Evolutionary conservation across 495 filamentous ascomycete genomes (phyloP), one percentile per base, ranked within the genome.

Genomic region (Staphylotrichum tortipilum): DNA sequence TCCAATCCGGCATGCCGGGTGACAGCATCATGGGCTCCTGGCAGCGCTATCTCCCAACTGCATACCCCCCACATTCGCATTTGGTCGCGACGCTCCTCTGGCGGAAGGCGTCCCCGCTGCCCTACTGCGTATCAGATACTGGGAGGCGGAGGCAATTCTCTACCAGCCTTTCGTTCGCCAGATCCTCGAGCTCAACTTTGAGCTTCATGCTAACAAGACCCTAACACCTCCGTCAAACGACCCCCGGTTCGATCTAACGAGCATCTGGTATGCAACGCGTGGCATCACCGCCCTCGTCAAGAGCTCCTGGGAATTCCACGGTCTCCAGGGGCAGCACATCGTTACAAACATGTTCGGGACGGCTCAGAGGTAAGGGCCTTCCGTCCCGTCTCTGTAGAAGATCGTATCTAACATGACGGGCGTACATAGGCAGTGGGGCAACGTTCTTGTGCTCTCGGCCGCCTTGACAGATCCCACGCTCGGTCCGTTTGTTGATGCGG

Each of bases 271-370:
- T 68, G 83, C 74, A 2, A 36, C 50, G 41, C 68, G 69, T 22
- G 81, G 85, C 43, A 74, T 97, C 29, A 65, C 78, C 18, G 86
- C 87, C 8, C 82, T 92, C 3, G 79, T 92, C n/a, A 66, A 79
- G 55, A 95, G 89, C 63, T 95, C 91, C 1, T 74, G 76, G 49
- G 87, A 89, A 1, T 94, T 97, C 58, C 86, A 95, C 68, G 81
- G 82, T 0, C 66, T 84, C 36, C 72, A 64, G 30, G 68, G 63
- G 12, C 74, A 79, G 44, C 79, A 85, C 22, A 82, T 95, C 28
- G 81, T 95, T 35, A 97, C 91, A 8, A 96, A 95, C 60, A 86
- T 95, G 19, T 94, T 94, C 65, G 90, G 91, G 21, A 97, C 91
- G 10, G 85, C 89, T 54, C 91, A 95, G 76, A 91, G 91, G 89